Evolutionary conservation across 1,139 yeast species (phyloP).

Genomic region (Scheffersomyces insectosa): DNA sequence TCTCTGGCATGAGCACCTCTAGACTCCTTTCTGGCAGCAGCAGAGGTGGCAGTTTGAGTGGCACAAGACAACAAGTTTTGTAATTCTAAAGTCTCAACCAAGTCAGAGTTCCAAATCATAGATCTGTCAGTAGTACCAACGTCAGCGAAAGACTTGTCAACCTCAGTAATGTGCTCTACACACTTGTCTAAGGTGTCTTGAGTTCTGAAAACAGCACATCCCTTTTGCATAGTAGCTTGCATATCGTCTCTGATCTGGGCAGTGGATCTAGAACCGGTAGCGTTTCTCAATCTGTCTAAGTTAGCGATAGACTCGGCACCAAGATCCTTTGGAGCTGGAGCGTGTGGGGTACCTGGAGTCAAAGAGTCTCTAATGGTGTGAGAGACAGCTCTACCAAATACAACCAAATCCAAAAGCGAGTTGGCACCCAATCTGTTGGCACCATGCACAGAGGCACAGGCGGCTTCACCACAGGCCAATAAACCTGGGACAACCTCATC

Average conservation of each 20-base stretch:
- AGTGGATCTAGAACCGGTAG: slow-evolving; percentile 77
- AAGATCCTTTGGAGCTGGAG: slow-evolving; percentile 72
- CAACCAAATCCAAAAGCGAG: slow-evolving; percentile 96
- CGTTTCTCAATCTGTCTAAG: slow-evolving; percentile 85
- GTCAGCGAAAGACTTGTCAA: slow-evolving; percentile 67
- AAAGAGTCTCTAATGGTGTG: slow-evolving; percentile 84
- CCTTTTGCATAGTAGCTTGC: slow-evolving; percentile 97
- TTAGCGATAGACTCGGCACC: slow-evolving; percentile 90
- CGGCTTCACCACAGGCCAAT: slow-evolving; percentile 98
- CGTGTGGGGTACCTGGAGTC: slow-evolving; percentile 87
- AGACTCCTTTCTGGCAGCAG: slow-evolving; percentile 94
- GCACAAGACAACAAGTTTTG: slow-evolving; percentile 98
- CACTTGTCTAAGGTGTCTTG: slow-evolving; percentile 92
- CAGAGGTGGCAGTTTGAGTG: slow-evolving; percentile 90
- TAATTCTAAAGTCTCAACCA: slow-evolving; percentile 93
- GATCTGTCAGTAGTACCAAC: slow-evolving; percentile 93
- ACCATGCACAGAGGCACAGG: slow-evolving; percentile 99
- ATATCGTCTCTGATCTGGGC: slow-evolving; percentile 87
- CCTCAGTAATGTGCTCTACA: slow-evolving; percentile 73
- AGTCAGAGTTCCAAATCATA: slow-evolving; percentile 98
- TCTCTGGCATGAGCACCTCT: slow-evolving; percentile 99
- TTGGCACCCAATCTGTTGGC: slow-evolving; percentile 99
- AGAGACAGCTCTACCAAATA: slow-evolving; percentile 97
- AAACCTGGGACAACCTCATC: slow-evolving; percentile 93
- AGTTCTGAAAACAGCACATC: slow-evolving; percentile 95